Percentiles rank a stretch among this genome's conserved stretches.
These are phyloP conservation scores for Lodderomyces margitis DNA, from an alignment of 1,139 yeast species.

Conservation along the genomic window DNA sequence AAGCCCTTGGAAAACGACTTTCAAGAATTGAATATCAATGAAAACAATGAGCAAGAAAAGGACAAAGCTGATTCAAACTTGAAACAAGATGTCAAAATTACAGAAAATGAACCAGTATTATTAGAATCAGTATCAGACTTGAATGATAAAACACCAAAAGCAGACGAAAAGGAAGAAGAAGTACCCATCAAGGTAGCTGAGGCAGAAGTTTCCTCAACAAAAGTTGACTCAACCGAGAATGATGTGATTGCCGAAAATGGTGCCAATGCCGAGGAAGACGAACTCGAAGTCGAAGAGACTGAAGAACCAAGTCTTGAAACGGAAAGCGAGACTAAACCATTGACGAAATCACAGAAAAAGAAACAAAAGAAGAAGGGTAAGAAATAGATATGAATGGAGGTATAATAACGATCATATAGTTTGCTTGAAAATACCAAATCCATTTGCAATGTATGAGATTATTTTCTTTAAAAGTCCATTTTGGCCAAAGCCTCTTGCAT, in stretches of 20 bases:
- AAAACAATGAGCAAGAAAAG: slow-evolving; percentile 4
- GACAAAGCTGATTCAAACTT: not conserved
- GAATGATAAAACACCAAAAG: slow-evolving; percentile 34
- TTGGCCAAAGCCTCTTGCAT: no score
- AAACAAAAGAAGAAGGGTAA: slow-evolving; percentile 10
- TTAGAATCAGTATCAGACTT: slow-evolving; percentile 27
- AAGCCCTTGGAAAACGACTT: not conserved
- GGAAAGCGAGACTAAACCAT: slow-evolving; percentile 8
- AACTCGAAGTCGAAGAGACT: not conserved
- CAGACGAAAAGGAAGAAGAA: slow-evolving; percentile 11
- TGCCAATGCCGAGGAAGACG: not conserved
- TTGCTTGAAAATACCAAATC: not conserved
- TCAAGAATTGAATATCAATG: not conserved
- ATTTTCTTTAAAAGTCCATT: no score
- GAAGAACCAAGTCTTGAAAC: not conserved
- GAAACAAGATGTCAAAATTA: slow-evolving; percentile 7
- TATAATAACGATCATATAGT: not conserved
- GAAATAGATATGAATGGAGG: not conserved
- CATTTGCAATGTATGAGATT: not conserved
- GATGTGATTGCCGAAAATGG: slow-evolving; percentile 10
- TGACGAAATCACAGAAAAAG: slow-evolving; percentile 10
- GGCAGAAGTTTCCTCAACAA: slow-evolving; percentile 10
- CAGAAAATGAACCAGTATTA: slow-evolving; percentile 5
- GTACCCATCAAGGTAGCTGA: slow-evolving; percentile 7
- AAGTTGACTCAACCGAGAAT: slow-evolving; percentile 8